These are phyloP conservation scores for Fomitopsis palustris DNA, from an alignment of 1,284 basidiomycete genomes.

Conservation along the genomic window DNA sequence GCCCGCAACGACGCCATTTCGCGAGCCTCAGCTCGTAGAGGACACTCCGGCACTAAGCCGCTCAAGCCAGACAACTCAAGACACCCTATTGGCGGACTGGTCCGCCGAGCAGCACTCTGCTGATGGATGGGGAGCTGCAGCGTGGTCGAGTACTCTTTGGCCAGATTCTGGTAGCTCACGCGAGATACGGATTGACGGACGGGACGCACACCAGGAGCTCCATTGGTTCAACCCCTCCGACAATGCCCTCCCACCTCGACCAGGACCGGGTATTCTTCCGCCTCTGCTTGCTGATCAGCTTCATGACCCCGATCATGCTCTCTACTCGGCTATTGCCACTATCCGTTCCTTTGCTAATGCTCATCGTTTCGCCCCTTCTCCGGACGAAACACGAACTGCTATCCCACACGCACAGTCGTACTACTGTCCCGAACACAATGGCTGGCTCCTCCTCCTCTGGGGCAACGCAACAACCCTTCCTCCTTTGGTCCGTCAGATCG, in stretches of 20 bases:
- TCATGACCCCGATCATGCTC: slow-evolving; percentile 66
- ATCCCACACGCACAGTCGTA: slow-evolving; percentile 78
- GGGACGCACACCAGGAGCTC: slow-evolving; percentile 53
- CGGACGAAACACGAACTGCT: slow-evolving; percentile 60
- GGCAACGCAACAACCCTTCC: slow-evolving; percentile 57
- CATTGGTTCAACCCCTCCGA: slow-evolving; percentile 62
- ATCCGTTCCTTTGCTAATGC: slow-evolving; percentile 27
- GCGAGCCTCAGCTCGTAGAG: slow-evolving; percentile 44
- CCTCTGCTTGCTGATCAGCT: slow-evolving; percentile 59
- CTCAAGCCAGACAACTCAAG: slow-evolving; percentile 3
- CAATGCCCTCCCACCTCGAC: slow-evolving; percentile 42
- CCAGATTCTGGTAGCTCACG: slow-evolving; percentile 17
- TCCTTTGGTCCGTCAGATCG: slow-evolving; percentile 44
- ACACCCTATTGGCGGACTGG: slow-evolving; percentile 13
- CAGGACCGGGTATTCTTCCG: slow-evolving; percentile 66
- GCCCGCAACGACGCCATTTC: slow-evolving; percentile 31
- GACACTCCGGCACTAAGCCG: slow-evolving; percentile 20
- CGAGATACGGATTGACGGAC: slow-evolving; percentile 48
- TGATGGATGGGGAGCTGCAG: neutral
- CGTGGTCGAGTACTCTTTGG: slow-evolving; percentile 9
- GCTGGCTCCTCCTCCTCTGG: slow-evolving; percentile 73
- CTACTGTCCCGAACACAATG: slow-evolving; percentile 75
- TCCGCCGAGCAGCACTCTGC: neutral
- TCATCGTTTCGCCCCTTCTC: slow-evolving; percentile 34
- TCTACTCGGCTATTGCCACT: slow-evolving; percentile 58